These are phyloP conservation scores for Aspergillus kassunensis DNA, from an alignment of 495 filamentous ascomycete genomes.

Conservation along the genomic window DNA sequence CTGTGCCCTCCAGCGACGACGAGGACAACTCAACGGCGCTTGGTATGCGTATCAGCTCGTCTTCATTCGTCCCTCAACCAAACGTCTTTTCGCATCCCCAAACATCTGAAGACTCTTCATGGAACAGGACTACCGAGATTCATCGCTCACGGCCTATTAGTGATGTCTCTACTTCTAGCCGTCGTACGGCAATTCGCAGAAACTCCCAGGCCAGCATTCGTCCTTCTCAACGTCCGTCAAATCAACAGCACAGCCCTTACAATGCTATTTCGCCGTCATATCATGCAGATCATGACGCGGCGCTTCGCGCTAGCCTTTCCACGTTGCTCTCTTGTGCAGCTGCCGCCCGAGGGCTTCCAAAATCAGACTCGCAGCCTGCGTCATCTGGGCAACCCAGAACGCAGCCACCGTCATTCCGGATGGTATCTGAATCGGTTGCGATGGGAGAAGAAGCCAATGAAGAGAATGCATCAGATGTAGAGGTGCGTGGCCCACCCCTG, in stretches of 20 bases:
- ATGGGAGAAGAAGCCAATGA: slow-evolving; percentile 46
- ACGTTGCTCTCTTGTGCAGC: slow-evolving; percentile 93
- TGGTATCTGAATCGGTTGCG: slow-evolving; percentile 74
- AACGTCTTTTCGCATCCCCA: slow-evolving; percentile 89
- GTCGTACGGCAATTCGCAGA: slow-evolving; percentile 34
- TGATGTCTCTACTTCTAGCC: slow-evolving; percentile 36
- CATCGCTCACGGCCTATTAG: slow-evolving; percentile 37
- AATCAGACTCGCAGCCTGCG: slow-evolving; percentile 44
- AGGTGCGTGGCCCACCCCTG: slow-evolving; percentile 21
- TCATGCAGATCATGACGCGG: slow-evolving; percentile 86
- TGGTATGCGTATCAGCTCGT: slow-evolving; percentile 55
- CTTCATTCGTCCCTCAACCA: slow-evolving; percentile 76
- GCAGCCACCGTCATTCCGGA: slow-evolving; percentile 42
- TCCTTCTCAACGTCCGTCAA: slow-evolving; percentile 25
- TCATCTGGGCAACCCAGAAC: slow-evolving; percentile 20
- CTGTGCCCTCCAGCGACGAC: slow-evolving; percentile 54
- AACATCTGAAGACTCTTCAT: slow-evolving; percentile 47
- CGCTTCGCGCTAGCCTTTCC: slow-evolving; percentile 83
- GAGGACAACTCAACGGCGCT: slow-evolving; percentile 82
- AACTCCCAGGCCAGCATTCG: slow-evolving; percentile 33
- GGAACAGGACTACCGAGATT: slow-evolving; percentile 43
- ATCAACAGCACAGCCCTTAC: slow-evolving; percentile 48
- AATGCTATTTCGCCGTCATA: slow-evolving; percentile 70
- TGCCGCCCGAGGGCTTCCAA: slow-evolving; percentile 77
- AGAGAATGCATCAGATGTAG: slow-evolving; percentile 19